Conservation (phyloP, 2,329 filamentous ascomycete species). For the Pseudopithomyces maydicus region DNA sequence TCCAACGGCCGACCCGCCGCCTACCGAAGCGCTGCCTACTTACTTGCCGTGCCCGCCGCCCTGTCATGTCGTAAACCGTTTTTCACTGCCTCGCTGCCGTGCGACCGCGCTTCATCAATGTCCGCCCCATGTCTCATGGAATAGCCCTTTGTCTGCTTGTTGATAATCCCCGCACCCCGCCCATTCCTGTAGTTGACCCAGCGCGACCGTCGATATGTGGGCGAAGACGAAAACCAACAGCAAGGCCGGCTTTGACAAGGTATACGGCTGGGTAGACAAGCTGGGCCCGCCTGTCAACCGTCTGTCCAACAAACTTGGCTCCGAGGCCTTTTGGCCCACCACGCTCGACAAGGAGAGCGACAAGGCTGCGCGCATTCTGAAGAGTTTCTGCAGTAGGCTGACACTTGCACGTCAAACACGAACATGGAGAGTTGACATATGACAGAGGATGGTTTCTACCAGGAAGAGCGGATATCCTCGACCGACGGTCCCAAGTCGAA, state of each 20-base stretch:
- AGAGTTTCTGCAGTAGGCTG: conserved; percentile 82
- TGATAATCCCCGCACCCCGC: conserved; percentile 24
- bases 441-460: conserved; percentile 70
- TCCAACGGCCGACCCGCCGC: conserved; percentile 6
- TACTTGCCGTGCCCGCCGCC: conserved; percentile 5
- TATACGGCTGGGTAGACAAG: conserved; percentile 70
- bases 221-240: conserved; percentile 39
- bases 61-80: conserved; percentile 3
- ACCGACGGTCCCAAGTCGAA: conserved; percentile 61
- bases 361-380: conserved; percentile 86
- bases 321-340: conserved; percentile 84
- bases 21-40: conserved; percentile 9
- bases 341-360: conserved; percentile 87
- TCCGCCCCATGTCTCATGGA: background rate
- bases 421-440: conserved; percentile 19
- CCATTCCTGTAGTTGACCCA: conserved; percentile 6
- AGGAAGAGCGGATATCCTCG: conserved; percentile 56
- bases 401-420: conserved; percentile 21
- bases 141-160: conserved; percentile 13
- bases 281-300: conserved; percentile 78
- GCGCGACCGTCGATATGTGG: conserved; percentile 33
- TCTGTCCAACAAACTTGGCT: conserved; percentile 79
- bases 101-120: conserved; percentile 7
- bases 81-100: conserved; percentile 8
- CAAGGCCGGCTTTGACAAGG: conserved; percentile 68